Evolutionary conservation across 257 asterid genomes (phyloP).

Genomic region (Solanum tarapatanum): DNA sequence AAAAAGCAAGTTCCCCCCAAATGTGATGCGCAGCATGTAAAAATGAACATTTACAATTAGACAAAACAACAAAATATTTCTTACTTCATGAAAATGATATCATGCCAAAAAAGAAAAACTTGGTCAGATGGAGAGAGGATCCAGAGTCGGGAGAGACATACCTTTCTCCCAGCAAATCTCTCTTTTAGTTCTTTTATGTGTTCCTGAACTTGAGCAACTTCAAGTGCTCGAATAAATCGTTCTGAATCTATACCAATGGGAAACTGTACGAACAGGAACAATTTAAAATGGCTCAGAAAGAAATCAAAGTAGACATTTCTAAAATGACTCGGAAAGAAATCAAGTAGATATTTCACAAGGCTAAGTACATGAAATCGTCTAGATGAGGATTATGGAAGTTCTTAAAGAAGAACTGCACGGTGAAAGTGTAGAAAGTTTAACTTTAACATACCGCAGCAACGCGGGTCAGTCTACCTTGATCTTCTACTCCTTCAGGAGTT

Average conservation of each 20-base stretch:
- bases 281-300: neutral
- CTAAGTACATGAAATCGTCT: neutral
- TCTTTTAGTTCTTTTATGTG: slow-evolving; percentile 57
- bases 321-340: neutral
- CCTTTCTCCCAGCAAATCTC: slow-evolving; percentile 87
- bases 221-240: slow-evolving; percentile 77
- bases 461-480: slow-evolving; percentile 93
- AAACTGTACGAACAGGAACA: slow-evolving; percentile 37
- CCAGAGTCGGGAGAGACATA: slow-evolving; percentile 13
- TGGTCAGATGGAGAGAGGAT: neutral
- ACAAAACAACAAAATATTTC: neutral
- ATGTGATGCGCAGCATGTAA: neutral
- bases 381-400: neutral
- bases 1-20: neutral
- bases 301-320: neutral
- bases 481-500: slow-evolving; percentile 96
- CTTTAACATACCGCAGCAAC: slow-evolving; percentile 76
- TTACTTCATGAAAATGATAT: neutral
- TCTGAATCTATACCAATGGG: slow-evolving; percentile 94
- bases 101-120: neutral
- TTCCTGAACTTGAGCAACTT: slow-evolving; percentile 42
- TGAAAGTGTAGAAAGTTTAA: neutral
- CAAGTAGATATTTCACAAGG: neutral
- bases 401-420: neutral
- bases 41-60: neutral